Conservation (phyloP, 2,329 filamentous ascomycete species). For the Cercospora brassicicola region DNA sequence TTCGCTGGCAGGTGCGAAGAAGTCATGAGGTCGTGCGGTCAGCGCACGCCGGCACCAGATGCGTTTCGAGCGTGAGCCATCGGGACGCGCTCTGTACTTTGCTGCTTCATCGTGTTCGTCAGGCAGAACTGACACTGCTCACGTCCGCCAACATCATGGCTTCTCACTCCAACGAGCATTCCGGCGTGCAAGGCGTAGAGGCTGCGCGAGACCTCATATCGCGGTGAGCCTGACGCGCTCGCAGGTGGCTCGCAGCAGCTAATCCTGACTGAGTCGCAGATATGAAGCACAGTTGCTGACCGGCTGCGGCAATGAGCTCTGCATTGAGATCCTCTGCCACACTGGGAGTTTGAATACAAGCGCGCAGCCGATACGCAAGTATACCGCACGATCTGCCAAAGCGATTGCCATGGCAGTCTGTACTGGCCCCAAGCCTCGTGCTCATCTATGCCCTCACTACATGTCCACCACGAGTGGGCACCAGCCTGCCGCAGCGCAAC, state of each 20-base stretch:
- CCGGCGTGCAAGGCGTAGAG: background rate
- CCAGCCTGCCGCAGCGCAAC: background rate
- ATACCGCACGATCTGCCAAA: slow-evolving; percentile 75
- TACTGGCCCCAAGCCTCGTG: slow-evolving; percentile 70
- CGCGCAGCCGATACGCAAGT: slow-evolving; percentile 68
- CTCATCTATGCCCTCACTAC: slow-evolving; percentile 59
- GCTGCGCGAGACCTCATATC: background rate
- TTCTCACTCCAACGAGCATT: background rate
- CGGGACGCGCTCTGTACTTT: background rate
- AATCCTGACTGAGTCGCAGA: slow-evolving; percentile 5
- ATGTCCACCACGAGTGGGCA: background rate
- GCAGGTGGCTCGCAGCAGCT: background rate
- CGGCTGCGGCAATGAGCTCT: slow-evolving; percentile 69
- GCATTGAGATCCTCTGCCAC: slow-evolving; percentile 73
- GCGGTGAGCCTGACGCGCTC: background rate
- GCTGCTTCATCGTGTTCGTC: background rate
- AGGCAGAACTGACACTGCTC: background rate
- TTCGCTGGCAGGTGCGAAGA: background rate
- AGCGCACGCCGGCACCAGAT: background rate
- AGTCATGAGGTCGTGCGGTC: background rate
- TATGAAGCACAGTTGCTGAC: slow-evolving; percentile 70
- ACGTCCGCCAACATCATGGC: background rate
- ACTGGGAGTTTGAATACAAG: slow-evolving; percentile 66
- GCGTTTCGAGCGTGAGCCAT: background rate
- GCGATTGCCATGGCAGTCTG: slow-evolving; percentile 76